Evolutionary conservation across 805 yeast species (phyloP).

Genomic region (Sungouiozyma intestinalis): DNA sequence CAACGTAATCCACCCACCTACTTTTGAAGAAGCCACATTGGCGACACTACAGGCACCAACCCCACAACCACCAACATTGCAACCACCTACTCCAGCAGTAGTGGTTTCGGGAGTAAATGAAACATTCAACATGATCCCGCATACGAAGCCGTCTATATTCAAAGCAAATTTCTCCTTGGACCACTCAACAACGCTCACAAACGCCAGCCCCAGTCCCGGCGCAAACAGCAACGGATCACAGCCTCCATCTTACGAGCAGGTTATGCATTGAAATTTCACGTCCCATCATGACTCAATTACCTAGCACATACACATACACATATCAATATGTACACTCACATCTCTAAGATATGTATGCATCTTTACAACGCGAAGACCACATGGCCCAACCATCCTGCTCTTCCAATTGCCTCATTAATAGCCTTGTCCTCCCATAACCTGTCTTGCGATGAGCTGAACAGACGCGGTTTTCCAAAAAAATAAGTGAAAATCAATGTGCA

Average conservation of each 20-base stretch:
- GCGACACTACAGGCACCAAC: slow-evolving; percentile 39
- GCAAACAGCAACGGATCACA: neutral
- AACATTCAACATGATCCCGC: neutral
- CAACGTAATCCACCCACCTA: slow-evolving; percentile 31
- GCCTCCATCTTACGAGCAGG: neutral
- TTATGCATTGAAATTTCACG: neutral
- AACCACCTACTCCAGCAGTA: too few relatives aligned
- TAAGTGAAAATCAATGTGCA: too few relatives aligned
- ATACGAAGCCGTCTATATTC: neutral
- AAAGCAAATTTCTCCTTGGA: neutral
- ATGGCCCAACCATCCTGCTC: too few relatives aligned
- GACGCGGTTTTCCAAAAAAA: too few relatives aligned
- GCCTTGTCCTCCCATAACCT: too few relatives aligned
- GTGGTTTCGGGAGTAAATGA: neutral
- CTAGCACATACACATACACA: neutral
- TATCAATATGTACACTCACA: too few relatives aligned
- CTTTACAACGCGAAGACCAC: too few relatives aligned
- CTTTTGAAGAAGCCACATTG: slow-evolving; percentile 56
- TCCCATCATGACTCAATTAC: neutral
- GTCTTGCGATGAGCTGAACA: too few relatives aligned
- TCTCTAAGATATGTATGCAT: too few relatives aligned
- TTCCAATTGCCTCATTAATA: too few relatives aligned
- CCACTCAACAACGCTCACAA: too few relatives aligned
- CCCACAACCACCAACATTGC: slow-evolving; percentile 13
- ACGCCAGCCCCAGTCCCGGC: neutral